These are phyloP conservation scores for Cylindrotheca closterium DNA, from an alignment of 108 stramenopile genomes.

Conservation along the genomic window DNA sequence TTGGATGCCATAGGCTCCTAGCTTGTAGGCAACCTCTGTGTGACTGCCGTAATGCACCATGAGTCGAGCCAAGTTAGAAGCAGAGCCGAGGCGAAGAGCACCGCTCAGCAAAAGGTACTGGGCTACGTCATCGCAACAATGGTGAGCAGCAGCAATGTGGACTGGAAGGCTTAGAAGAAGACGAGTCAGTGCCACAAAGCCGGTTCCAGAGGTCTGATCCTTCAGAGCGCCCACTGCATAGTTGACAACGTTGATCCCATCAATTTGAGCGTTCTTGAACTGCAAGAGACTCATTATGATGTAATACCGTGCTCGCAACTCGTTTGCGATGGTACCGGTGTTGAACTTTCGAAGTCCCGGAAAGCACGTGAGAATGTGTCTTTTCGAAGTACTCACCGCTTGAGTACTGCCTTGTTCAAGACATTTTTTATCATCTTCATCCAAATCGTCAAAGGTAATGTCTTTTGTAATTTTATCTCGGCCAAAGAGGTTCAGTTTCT, in stretches of 20 bases:
- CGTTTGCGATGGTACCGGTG: not conserved
- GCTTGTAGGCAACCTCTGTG: conserved; percentile 5
- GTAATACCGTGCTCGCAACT: conserved; percentile 23
- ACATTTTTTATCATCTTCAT: conserved; percentile 19
- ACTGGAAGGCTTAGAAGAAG: not conserved
- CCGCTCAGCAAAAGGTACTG: not conserved
- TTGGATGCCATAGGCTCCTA: conserved; percentile 18
- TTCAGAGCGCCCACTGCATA: conserved; percentile 4
- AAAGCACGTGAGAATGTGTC: not conserved
- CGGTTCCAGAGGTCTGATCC: not conserved
- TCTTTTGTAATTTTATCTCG: conserved; percentile 21
- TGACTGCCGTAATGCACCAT: conserved; percentile 9
- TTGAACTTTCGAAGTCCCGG: not conserved
- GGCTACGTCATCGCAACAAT: not conserved
- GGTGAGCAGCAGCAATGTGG: not conserved
- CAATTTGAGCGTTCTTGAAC: conserved; percentile 18
- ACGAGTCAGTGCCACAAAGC: not conserved
- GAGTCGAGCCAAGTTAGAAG: conserved; percentile 1
- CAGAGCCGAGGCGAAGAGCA: not conserved
- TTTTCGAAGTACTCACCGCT: not conserved
- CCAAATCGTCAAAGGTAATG: conserved; percentile 20
- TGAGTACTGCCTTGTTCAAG: conserved; percentile 24
- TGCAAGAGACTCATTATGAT: conserved; percentile 22
- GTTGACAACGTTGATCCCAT: conserved; percentile 20
- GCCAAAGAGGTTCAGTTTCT: conserved; percentile 20